Conservation (phyloP, 2,329 filamentous ascomycete species). For the Periconia digitata region DNA sequence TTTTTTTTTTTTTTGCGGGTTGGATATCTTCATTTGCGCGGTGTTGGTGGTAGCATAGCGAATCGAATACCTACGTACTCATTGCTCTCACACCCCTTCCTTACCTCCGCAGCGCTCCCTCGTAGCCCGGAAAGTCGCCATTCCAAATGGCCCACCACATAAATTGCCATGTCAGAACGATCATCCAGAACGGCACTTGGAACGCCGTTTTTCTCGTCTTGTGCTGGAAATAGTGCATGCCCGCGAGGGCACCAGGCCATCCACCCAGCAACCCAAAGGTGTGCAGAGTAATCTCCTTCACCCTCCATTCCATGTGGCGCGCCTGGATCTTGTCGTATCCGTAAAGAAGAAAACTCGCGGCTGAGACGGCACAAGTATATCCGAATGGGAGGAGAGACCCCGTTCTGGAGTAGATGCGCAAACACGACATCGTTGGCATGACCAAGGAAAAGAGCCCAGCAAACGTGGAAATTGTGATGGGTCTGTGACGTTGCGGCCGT, state of each 20-base stretch:
- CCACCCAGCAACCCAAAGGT: conserved; percentile 30
- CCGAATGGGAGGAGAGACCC: conserved; percentile 15
- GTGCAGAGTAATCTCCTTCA: conserved; percentile 35
- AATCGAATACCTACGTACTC: background rate
- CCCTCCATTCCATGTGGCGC: conserved; percentile 33
- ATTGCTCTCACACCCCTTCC: background rate
- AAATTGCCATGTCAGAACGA: conserved; percentile 31
- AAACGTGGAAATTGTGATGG: conserved; percentile 27
- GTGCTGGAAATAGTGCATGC: conserved; percentile 41
- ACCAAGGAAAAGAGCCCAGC: conserved; percentile 45
- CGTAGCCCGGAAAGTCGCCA: background rate
- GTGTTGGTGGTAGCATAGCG: background rate
- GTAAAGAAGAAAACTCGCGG: conserved; percentile 32
- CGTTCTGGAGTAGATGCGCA: conserved; percentile 33
- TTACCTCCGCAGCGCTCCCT: background rate
- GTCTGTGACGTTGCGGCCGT: conserved; percentile 23
- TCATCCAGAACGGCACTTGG: conserved; percentile 33
- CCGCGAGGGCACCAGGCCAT: conserved; percentile 36
- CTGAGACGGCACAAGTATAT: conserved; percentile 23
- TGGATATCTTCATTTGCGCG: background rate
- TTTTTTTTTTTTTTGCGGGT: background rate
- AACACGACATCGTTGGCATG: conserved; percentile 57
- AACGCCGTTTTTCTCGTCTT: conserved; percentile 37
- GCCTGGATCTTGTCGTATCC: conserved; percentile 42
- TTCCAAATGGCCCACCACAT: conserved; percentile 26